Conservation (phyloP, 2,329 filamentous ascomycete species). For the Colletotrichum sansevieriae region DNA sequence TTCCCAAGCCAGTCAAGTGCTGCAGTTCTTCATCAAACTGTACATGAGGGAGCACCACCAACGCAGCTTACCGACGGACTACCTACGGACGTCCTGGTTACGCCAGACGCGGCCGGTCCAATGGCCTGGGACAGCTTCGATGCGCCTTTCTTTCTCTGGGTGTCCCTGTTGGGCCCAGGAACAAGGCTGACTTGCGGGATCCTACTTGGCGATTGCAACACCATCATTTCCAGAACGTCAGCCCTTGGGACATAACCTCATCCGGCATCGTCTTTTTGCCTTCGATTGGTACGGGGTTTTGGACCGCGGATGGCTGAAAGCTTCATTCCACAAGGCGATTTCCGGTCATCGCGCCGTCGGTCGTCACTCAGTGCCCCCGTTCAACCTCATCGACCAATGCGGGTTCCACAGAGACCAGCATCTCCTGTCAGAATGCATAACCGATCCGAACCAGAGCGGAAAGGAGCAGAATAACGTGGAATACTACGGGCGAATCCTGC, state of each 20-base stretch:
- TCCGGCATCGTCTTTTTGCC: background rate
- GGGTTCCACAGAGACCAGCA: constrained; percentile 29
- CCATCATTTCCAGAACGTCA: constrained; percentile 34
- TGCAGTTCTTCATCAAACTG: constrained; percentile 36
- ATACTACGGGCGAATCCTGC: background rate
- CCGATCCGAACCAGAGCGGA: constrained; percentile 10
- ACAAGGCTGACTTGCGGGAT: constrained; percentile 15
- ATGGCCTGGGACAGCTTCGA: background rate
- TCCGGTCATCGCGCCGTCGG: constrained; percentile 12
- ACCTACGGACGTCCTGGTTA: constrained; percentile 1
- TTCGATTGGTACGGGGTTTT: background rate
- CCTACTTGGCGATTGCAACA: constrained; percentile 28
- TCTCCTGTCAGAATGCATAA: constrained; percentile 32
- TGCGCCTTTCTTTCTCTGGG: background rate
- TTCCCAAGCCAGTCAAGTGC: constrained; percentile 25
- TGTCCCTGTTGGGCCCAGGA: constrained; percentile 10
- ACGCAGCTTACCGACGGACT: constrained; percentile 17
- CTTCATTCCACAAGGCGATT: constrained; percentile 11
- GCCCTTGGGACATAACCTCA: constrained; percentile 15
- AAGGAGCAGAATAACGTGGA: background rate
- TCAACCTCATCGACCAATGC: background rate
- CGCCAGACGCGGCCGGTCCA: background rate
- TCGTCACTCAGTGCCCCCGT: constrained; percentile 1
- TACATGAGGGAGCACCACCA: constrained; percentile 19
- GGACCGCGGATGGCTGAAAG: constrained; percentile 1